These are phyloP conservation scores for Wickerhamiella shivajii DNA, from an alignment of 805 yeast species.

Conservation along the genomic window DNA sequence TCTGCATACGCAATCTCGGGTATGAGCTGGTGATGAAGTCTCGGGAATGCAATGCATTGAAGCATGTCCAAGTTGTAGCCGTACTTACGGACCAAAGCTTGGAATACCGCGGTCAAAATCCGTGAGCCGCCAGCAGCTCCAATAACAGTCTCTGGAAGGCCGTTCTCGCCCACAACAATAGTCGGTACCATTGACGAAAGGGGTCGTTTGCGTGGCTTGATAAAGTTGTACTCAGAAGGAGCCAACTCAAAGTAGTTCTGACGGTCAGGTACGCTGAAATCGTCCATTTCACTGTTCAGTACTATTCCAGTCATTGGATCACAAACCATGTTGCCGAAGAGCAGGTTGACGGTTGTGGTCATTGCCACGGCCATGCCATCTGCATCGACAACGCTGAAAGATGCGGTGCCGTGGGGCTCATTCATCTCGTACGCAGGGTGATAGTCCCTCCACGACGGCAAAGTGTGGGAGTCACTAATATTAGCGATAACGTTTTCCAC, in stretches of 20 bases:
- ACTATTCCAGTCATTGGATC: constrained; percentile 74
- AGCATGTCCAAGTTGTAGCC: constrained; percentile 44
- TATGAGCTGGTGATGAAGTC: constrained; percentile 79
- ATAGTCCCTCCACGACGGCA: constrained; percentile 50
- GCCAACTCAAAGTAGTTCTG: constrained; percentile 65
- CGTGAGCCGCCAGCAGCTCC: constrained; percentile 95
- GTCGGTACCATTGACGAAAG: constrained; percentile 73
- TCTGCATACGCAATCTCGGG: constrained; percentile 61
- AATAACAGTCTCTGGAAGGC: constrained; percentile 47
- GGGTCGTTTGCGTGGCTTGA: constrained; percentile 68
- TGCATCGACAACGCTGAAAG: constrained; percentile 63
- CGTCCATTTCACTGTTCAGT: constrained; percentile 88
- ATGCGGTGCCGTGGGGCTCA: constrained; percentile 86
- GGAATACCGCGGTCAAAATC: constrained; percentile 69
- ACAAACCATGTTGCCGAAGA: constrained; percentile 71
- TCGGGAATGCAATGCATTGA: constrained; percentile 61
- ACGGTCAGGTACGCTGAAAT: constrained; percentile 59
- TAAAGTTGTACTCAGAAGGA: constrained; percentile 69
- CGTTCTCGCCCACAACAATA: constrained; percentile 31
- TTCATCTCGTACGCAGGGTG: constrained; percentile 62
- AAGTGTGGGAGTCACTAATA: constrained; percentile 44
- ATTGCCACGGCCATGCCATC: constrained; percentile 66
- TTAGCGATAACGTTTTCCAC: constrained; percentile 33
- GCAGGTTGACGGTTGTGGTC: constrained; percentile 76
- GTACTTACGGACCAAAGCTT: constrained; percentile 56